phyloP scores from a whole-genome alignment of 495 filamentous ascomycete genomes.

The Talaromyces thailandensis region DNA sequence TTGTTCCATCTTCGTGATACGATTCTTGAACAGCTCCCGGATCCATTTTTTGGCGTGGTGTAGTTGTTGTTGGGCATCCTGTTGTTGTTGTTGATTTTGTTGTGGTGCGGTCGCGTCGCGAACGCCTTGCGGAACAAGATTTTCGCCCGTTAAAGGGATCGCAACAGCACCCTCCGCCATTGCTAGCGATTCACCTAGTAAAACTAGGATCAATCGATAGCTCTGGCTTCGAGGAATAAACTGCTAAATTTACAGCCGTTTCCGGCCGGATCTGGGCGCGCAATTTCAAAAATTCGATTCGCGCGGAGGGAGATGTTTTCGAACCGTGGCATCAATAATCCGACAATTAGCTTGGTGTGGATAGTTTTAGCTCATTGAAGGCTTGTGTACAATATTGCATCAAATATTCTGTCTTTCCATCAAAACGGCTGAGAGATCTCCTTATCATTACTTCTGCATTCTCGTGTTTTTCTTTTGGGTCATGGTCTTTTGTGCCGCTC shows the following conservation, averaged over 20 bases:
- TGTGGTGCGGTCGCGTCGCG: neutral
- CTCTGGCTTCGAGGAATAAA: neutral
- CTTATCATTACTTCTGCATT: neutral
- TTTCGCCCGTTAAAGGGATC: neutral
- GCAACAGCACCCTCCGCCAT: neutral
- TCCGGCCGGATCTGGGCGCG: conserved; percentile 2
- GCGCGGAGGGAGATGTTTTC: too few species aligned
- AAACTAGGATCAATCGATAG: too few species aligned
- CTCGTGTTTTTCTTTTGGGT: neutral
- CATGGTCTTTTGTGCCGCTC: neutral
- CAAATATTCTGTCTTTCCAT: neutral
- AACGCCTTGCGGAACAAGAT: neutral
- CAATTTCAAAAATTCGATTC: too few species aligned
- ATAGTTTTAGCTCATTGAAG: neutral
- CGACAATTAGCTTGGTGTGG: neutral
- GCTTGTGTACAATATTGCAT: conserved; percentile 1
- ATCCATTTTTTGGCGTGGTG: too few species aligned
- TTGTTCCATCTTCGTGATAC: neutral
- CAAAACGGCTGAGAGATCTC: neutral
- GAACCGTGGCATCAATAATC: too few species aligned
- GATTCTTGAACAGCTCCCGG: neutral
- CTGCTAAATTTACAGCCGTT: neutral
- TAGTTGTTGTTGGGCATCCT: neutral
- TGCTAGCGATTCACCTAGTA: too few species aligned
- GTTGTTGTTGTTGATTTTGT: neutral